Percentiles rank a stretch among this genome's conserved stretches.
Conservation (phyloP, 305 asterid genomes). For the Rubia occidens region DNA sequence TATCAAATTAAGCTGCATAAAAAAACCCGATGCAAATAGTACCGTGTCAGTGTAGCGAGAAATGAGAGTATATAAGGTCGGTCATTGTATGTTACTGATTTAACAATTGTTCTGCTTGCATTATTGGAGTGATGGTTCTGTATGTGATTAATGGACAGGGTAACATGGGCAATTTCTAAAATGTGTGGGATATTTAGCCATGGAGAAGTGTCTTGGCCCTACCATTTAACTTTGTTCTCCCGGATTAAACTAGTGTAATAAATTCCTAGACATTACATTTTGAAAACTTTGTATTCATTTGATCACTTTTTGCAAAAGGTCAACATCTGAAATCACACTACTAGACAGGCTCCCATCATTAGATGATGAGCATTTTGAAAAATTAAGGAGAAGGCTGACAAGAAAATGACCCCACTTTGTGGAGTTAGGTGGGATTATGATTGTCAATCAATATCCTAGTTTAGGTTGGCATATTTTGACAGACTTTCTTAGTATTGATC, state of each 20-base stretch:
- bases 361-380: background rate
- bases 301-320: slow-evolving; percentile 8
- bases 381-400: background rate
- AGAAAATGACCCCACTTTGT: slow-evolving; percentile 15
- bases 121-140: background rate
- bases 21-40: too few relatives aligned
- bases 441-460: background rate
- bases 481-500: background rate
- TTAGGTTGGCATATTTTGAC: slow-evolving; percentile 7
- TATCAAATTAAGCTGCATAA: too few relatives aligned
- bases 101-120: background rate
- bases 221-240: slow-evolving; percentile 25
- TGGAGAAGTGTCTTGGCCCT: slow-evolving; percentile 9
- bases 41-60: too few relatives aligned
- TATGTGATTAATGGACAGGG: background rate
- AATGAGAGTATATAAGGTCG: background rate
- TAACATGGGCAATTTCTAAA: slow-evolving; percentile 12
- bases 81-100: background rate
- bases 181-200: background rate
- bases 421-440: background rate
- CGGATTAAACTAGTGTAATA: slow-evolving; percentile 8
- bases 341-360: background rate
- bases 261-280: background rate
- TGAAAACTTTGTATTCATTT: background rate
- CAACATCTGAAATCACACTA: slow-evolving; percentile 16